These are phyloP conservation scores for Lentinula detonsa DNA, from an alignment of 768 basidiomycete genomes.

Conservation along the genomic window DNA sequence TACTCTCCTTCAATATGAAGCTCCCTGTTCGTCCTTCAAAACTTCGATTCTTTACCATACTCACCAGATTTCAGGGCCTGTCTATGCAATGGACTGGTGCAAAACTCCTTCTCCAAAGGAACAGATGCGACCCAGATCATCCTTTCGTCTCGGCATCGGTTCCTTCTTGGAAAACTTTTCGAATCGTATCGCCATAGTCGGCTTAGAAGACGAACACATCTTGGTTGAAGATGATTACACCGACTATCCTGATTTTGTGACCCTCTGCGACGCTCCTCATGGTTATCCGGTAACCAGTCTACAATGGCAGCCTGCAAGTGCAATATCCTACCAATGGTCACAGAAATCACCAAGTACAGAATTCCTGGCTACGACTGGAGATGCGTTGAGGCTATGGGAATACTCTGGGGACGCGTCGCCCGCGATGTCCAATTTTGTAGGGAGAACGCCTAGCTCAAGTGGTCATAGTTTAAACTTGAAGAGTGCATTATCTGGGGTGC, in stretches of 20 bases:
- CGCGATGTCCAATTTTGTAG: constrained; percentile 60
- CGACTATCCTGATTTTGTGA: constrained; percentile 82
- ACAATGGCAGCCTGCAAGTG: constrained; percentile 85
- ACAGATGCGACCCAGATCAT: constrained; percentile 64
- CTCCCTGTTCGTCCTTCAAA: constrained; percentile 58
- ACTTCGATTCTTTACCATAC: not conserved
- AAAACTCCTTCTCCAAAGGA: constrained; percentile 73
- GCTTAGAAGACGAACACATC: constrained; percentile 81
- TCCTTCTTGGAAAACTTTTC: constrained; percentile 83
- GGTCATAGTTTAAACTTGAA: constrained; percentile 68
- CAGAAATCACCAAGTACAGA: constrained; percentile 67
- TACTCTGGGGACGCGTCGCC: constrained; percentile 64
- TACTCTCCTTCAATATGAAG: constrained; percentile 75
- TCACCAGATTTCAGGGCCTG: constrained; percentile 55
- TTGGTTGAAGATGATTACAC: constrained; percentile 80
- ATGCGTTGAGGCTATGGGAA: constrained; percentile 91
- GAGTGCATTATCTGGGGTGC: constrained; percentile 76
- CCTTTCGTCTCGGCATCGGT: constrained; percentile 80
- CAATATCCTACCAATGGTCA: constrained; percentile 59
- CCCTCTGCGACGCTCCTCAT: constrained; percentile 77
- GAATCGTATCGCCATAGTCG: constrained; percentile 75
- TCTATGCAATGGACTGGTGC: constrained; percentile 85
- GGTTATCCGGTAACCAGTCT: constrained; percentile 92
- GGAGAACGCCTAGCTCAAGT: constrained; percentile 48
- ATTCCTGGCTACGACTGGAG: constrained; percentile 89